These are phyloP conservation scores for Penicillium antarcticum DNA, from an alignment of 495 filamentous ascomycete genomes.

Conservation along the genomic window DNA sequence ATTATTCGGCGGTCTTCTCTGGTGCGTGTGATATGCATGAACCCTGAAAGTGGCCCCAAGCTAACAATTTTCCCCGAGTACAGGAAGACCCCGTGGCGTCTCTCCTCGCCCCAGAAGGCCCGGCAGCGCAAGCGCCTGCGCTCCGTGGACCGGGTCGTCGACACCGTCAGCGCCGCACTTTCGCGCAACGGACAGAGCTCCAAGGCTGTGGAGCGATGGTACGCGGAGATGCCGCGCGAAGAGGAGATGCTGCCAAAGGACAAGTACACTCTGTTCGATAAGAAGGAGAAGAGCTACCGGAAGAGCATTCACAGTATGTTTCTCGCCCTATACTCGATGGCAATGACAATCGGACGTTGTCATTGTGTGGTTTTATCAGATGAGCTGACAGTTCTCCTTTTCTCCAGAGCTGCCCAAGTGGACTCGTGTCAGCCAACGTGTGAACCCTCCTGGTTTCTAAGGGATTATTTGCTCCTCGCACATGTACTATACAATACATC, in stretches of 20 bases:
- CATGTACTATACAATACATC: constrained; percentile 43
- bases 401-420: constrained; percentile 83
- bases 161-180: constrained; percentile 71
- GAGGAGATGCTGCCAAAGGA: constrained; percentile 93
- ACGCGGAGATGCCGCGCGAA: constrained; percentile 91
- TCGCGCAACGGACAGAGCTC: constrained; percentile 63
- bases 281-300: constrained; percentile 90
- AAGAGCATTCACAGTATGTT: constrained; percentile 95
- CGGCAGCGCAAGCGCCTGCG: constrained; percentile 84
- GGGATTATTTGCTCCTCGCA: constrained; percentile 2
- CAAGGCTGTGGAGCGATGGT: constrained; percentile 82
- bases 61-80: constrained; percentile 13
- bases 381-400: not conserved
- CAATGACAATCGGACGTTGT: not conserved
- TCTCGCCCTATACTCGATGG: not conserved
- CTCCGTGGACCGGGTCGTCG: constrained; percentile 79
- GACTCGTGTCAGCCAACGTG: constrained; percentile 87
- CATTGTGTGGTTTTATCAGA: not conserved
- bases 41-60: not conserved
- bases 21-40: constrained; percentile 46
- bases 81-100: constrained; percentile 98
- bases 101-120: constrained; percentile 84
- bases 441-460: constrained; percentile 95
- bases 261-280: constrained; percentile 97
- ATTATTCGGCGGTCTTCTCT: constrained; percentile 77